Evolutionary conservation across 1,284 basidiomycete species (phyloP).

Genomic region (Amylostereum areolatum): DNA sequence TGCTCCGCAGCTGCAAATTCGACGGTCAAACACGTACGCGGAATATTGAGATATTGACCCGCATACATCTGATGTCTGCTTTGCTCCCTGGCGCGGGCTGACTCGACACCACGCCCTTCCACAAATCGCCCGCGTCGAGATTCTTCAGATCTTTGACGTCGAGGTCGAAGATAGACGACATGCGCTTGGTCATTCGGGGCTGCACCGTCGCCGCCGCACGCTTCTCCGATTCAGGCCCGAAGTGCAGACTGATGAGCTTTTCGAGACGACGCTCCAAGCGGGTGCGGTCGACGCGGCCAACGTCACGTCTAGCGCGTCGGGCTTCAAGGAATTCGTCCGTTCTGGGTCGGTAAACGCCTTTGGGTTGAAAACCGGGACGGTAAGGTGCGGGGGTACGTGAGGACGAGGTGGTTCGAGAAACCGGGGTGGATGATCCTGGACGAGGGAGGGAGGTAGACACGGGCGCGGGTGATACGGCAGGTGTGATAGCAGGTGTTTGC

Average conservation of each 20-base stretch:
- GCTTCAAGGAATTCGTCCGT: constrained; percentile 74
- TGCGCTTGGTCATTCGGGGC: constrained; percentile 30
- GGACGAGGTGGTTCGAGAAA: constrained; percentile 15
- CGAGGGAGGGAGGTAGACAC: constrained; percentile 17
- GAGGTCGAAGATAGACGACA: constrained; percentile 67
- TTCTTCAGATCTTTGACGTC: constrained; percentile 43
- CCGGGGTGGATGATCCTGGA: constrained; percentile 16
- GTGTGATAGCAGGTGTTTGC: constrained; percentile 22
- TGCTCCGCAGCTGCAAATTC: constrained; percentile 71
- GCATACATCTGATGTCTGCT: constrained; percentile 53
- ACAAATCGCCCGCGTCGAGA: constrained; percentile 58
- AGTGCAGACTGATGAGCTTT: constrained; percentile 82
- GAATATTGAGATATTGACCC: neutral
- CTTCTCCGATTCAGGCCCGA: constrained; percentile 28
- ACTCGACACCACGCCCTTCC: constrained; percentile 49
- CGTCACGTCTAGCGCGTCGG: constrained; percentile 50
- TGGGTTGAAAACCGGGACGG: constrained; percentile 78
- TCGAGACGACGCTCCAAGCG: constrained; percentile 78
- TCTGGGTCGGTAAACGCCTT: constrained; percentile 61
- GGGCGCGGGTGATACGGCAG: constrained; percentile 17
- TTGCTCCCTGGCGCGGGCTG: constrained; percentile 36
- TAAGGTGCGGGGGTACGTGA: constrained; percentile 49
- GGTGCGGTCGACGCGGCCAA: constrained; percentile 70
- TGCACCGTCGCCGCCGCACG: constrained; percentile 13
- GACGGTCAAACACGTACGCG: constrained; percentile 2